Conservation (phyloP, 495 filamentous ascomycete species). For the Filosporella fistucella region DNA sequence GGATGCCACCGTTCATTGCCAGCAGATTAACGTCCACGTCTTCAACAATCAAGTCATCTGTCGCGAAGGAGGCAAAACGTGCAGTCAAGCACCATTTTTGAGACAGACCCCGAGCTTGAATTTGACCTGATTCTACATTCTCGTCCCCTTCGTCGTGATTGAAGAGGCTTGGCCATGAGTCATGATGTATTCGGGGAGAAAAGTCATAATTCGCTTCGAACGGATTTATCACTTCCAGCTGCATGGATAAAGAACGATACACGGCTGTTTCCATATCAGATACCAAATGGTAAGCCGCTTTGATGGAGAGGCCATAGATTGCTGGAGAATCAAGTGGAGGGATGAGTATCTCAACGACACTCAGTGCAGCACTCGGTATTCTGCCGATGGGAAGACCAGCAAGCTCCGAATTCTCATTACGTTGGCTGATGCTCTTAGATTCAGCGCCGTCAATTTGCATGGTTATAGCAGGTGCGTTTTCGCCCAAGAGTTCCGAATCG, state of each 20-base stretch:
- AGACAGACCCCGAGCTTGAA: conserved; percentile 50
- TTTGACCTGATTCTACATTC: conserved; percentile 34
- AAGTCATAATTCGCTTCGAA: conserved; percentile 90
- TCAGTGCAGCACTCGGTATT: conserved; percentile 32
- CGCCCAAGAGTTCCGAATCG: conserved; percentile 63
- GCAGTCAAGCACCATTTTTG: conserved; percentile 79
- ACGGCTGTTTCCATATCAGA: conserved; percentile 83
- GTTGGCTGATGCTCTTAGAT: conserved; percentile 20
- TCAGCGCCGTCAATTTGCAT: not conserved
- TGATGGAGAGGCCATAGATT: conserved; percentile 66
- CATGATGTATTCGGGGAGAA: conserved; percentile 66
- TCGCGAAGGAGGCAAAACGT: conserved; percentile 66
- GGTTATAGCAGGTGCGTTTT: conserved; percentile 40
- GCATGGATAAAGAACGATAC: conserved; percentile 59
- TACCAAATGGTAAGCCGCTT: conserved; percentile 68
- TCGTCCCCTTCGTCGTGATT: conserved; percentile 38
- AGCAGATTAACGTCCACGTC: conserved; percentile 55
- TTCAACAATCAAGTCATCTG: conserved; percentile 63
- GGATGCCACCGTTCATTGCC: conserved; percentile 45
- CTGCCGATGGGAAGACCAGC: conserved; percentile 37
- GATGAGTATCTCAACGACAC: conserved; percentile 44
- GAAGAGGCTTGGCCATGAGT: conserved; percentile 85
- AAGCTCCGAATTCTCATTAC: conserved; percentile 19
- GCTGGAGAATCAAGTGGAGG: conserved; percentile 45
- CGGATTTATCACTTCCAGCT: conserved; percentile 69